Conservation (phyloP, 305 asterid genomes). For the Fraxinus sp. region DNA sequence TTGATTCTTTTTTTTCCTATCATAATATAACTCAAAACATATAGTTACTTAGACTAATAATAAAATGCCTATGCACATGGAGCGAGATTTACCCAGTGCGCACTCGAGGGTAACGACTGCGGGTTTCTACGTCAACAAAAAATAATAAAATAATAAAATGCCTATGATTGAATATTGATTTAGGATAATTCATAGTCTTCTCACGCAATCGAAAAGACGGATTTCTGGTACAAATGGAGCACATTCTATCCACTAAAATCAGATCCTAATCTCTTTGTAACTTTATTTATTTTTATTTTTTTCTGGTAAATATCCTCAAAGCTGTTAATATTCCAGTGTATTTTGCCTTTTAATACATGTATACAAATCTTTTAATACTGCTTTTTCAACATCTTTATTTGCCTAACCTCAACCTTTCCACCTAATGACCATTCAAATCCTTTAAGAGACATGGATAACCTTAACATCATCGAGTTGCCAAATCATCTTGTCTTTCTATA, state of each 20-base stretch:
- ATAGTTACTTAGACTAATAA: background rate
- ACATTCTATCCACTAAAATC: constrained; percentile 42
- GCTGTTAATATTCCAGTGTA: constrained; percentile 10
- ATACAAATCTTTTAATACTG: constrained; percentile 3
- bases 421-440: constrained; percentile 34
- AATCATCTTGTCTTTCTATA: constrained; percentile 10
- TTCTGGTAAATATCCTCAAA: constrained; percentile 12
- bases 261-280: constrained; percentile 13
- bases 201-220: background rate
- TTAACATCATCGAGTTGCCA: constrained; percentile 14
- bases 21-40: background rate
- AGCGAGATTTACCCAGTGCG: too few relatives aligned
- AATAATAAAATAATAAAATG: too few relatives aligned
- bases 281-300: background rate
- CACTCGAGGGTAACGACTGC: too few relatives aligned
- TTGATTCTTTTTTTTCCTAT: background rate
- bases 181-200: background rate
- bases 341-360: background rate
- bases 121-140: too few relatives aligned
- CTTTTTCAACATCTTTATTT: constrained; percentile 17
- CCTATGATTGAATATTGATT: constrained; percentile 10
- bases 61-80: background rate
- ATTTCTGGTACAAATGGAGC: background rate
- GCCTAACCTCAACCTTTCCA: constrained; percentile 29
- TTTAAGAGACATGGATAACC: constrained; percentile 31